Percentiles rank a stretch among this genome's conserved stretches.
Conservation (phyloP, 177 flowering plant genomes). For the Telopea speciosissima region DNA sequence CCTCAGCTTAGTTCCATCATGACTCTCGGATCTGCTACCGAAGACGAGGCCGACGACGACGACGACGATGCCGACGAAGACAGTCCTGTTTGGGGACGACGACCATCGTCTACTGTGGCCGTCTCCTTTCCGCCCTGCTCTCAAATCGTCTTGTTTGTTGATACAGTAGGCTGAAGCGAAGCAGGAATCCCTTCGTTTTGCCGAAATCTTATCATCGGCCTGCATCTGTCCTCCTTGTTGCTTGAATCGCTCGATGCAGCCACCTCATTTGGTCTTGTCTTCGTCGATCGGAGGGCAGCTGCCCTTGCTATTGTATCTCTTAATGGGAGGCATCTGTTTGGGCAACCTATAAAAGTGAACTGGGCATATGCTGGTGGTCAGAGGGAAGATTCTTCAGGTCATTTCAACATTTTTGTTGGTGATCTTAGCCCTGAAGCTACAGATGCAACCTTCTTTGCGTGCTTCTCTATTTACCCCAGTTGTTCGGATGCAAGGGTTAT, state of each 20-base stretch:
- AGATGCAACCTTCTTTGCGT: conserved; percentile 83
- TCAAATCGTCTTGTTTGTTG: no score
- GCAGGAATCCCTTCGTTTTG: no score
- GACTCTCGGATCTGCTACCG: no score
- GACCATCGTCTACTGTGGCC: no score
- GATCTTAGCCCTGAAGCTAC: conserved; percentile 98
- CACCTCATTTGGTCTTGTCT: conserved; percentile 94
- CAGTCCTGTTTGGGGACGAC: no score
- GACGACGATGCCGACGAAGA: no score
- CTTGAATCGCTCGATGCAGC: conserved; percentile 77
- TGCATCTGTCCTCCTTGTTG: no score
- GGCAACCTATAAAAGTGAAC: conserved; percentile 98
- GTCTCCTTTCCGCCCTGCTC: no score
- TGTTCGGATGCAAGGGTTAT: conserved; percentile 99
- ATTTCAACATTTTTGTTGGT: conserved; percentile 92
- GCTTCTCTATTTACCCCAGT: conserved; percentile 85
- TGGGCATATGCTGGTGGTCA: conserved; percentile 99
- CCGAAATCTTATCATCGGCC: no score
- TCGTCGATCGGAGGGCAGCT: conserved; percentile 92
- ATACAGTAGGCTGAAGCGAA: no score
- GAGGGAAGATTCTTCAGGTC: conserved; percentile 95
- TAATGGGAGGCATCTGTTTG: conserved; percentile 98
- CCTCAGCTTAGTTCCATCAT: no score
- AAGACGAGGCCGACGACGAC: no score
- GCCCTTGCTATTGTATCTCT: conserved; percentile 82